Evolutionary conservation across 192 early-diverging fungal genomes (phyloP), one percentile per base, ranked within the genome.

Genomic region (Kickxella alabastrina): DNA sequence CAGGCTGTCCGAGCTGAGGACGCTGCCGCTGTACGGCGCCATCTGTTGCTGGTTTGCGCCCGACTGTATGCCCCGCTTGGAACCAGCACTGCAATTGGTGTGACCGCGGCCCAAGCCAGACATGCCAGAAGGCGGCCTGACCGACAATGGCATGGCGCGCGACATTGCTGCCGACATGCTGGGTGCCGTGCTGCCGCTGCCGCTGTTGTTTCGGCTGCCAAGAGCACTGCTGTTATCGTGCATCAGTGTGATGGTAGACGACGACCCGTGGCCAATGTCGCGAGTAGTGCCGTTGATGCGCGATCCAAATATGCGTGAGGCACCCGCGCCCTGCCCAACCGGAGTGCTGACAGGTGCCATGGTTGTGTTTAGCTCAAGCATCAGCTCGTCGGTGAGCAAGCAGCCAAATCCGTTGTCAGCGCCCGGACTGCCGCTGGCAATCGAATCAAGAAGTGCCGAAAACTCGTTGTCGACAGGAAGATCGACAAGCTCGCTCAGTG

Each of bases 171-270:
- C 28, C 10, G n/a, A 7, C 8, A 24, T 52, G 10, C 27, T 9
- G 3, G 27, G 14, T 37, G 15, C 19, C 6, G 39, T 37, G 14
- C 15, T 42, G 34, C 45, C 40, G 49, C 53, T 59, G 48, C 44
- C 45, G 49, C 58, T 57, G 31, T 43, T 41, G 49, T 57, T 59
- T 40, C 44, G 47, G 49, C 58, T 57, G 31, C 49, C 43, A 38
- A 58, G 31, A 10, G 32, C 3, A 47, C 65, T 62, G 38, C 54
- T 58, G 43, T 54, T 51, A 25, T 67, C 71, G 19, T 67, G 63
- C 64, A 67, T 75, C 17, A 75, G 41, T 32, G 64, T 75, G 36
- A 75, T 75, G 3, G 71, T 75, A 19, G 71, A 75, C 28, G 71
- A 75, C 24, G 71, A 75, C 17, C 65, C 65, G 39, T 62, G 64